Percentiles rank a stretch among this genome's conserved stretches.
Conservation (phyloP, 352 stramenopile species). For the Peronospora tabacina region DNA sequence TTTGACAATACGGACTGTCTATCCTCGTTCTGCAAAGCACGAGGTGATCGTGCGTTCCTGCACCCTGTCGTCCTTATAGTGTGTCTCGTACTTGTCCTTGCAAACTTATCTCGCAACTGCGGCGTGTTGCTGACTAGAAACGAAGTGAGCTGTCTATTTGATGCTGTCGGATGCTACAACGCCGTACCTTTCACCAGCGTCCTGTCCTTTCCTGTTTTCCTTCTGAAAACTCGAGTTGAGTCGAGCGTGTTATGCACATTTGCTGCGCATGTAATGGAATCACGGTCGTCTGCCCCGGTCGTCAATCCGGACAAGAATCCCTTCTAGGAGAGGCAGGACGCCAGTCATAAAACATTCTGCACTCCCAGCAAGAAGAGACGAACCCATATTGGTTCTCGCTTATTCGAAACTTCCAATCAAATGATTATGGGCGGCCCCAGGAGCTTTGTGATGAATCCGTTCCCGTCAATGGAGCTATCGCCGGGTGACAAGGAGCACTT, state of each 20-base stretch:
- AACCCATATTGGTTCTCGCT: not conserved
- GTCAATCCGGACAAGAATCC: slow-evolving; percentile 13
- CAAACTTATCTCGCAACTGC: too few relatives aligned
- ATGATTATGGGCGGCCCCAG: slow-evolving; percentile 24
- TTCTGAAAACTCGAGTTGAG: not conserved
- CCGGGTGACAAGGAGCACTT: slow-evolving; percentile 27
- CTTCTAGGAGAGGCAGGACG: slow-evolving; percentile 7
- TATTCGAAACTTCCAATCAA: slow-evolving; percentile 1
- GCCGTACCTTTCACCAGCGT: slow-evolving; percentile 16
- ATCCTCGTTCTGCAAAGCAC: too few relatives aligned
- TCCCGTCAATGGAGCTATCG: slow-evolving; percentile 30
- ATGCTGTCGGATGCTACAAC: slow-evolving; percentile 13
- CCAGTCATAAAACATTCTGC: slow-evolving; percentile 24
- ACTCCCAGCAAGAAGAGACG: slow-evolving; percentile 5
- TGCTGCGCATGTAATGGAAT: slow-evolving; percentile 16
- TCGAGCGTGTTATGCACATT: slow-evolving; percentile 21
- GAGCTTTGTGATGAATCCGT: slow-evolving; percentile 32
- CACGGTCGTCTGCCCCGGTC: slow-evolving; percentile 20
- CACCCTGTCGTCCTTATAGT: too few relatives aligned
- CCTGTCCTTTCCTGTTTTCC: slow-evolving; percentile 19
- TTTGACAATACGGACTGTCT: too few relatives aligned
- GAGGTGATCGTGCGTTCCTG: too few relatives aligned
- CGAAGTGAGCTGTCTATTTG: not conserved
- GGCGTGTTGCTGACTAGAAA: not conserved
- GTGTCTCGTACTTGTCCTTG: too few relatives aligned